These are phyloP conservation scores for Monosporascus sp. DNA, from an alignment of 2,329 filamentous ascomycete species.

Conservation along the genomic window DNA sequence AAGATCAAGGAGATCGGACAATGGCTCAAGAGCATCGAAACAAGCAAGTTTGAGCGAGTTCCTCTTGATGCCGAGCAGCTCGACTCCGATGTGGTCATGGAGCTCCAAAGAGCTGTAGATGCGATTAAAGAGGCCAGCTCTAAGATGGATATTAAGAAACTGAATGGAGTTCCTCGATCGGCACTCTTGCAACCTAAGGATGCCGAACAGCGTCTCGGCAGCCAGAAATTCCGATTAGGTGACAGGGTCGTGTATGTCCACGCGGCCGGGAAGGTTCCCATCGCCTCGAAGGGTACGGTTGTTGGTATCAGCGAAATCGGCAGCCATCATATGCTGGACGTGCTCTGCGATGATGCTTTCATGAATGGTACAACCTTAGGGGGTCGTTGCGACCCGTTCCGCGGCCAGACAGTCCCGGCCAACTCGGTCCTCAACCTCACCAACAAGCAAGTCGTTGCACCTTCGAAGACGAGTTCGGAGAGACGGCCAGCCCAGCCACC, in stretches of 20 bases:
- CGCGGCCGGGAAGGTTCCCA: conserved; percentile 89
- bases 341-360: conserved; percentile 91
- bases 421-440: conserved; percentile 87
- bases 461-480: conserved; percentile 53
- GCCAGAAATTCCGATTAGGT: conserved; percentile 77
- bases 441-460: conserved; percentile 72
- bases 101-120: conserved; percentile 74
- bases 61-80: conserved; percentile 94
- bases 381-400: conserved; percentile 86
- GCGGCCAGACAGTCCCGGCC: conserved; percentile 83
- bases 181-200: conserved; percentile 91
- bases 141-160: conserved; percentile 57
- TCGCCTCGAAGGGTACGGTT: conserved; percentile 88
- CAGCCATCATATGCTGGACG: conserved; percentile 75
- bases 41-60: conserved; percentile 90
- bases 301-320: conserved; percentile 87
- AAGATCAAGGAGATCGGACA: conserved; percentile 90
- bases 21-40: conserved; percentile 89
- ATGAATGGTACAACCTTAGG: conserved; percentile 95
- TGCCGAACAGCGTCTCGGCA: conserved; percentile 85
- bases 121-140: conserved; percentile 46
- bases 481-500: conserved; percentile 42
- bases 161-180: conserved; percentile 77
- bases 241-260: conserved; percentile 92
- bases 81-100: conserved; percentile 81